phyloP scores from a whole-genome alignment of 305 asterid species.

The Rubia tinctorum region DNA sequence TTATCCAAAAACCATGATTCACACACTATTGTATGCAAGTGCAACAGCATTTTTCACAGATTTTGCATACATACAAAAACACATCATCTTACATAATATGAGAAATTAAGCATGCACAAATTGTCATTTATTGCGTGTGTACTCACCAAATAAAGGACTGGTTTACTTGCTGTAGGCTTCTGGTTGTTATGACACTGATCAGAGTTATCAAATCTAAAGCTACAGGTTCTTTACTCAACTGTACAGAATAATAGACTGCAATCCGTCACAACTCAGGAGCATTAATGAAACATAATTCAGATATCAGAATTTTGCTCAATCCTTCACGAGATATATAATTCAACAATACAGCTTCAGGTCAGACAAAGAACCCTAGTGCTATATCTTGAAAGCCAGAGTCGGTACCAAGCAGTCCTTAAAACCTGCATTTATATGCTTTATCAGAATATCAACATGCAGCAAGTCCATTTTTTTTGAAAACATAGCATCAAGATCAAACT shows the following conservation, averaged over 20 bases:
- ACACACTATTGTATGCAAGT: too few relatives aligned
- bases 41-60: neutral
- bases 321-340: neutral
- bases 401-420: constrained; percentile 45
- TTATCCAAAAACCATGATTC: too few relatives aligned
- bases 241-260: constrained; percentile 46
- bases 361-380: constrained; percentile 39
- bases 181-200: constrained; percentile 43
- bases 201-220: constrained; percentile 41
- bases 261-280: constrained; percentile 45
- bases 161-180: constrained; percentile 48
- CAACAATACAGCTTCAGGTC: constrained; percentile 40
- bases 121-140: constrained; percentile 12
- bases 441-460: constrained; percentile 26
- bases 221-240: constrained; percentile 49
- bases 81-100: neutral
- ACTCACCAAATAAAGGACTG: constrained; percentile 52
- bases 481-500: neutral
- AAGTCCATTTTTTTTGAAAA: neutral
- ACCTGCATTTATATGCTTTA: constrained; percentile 67
- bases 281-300: constrained; percentile 39
- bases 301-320: constrained; percentile 9
- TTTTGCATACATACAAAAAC: neutral
- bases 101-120: constrained; percentile 1
- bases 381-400: constrained; percentile 54